These are phyloP conservation scores for Rhexocercosporidium sp. DNA, from an alignment of 2,329 filamentous ascomycete genomes.

Conservation along the genomic window DNA sequence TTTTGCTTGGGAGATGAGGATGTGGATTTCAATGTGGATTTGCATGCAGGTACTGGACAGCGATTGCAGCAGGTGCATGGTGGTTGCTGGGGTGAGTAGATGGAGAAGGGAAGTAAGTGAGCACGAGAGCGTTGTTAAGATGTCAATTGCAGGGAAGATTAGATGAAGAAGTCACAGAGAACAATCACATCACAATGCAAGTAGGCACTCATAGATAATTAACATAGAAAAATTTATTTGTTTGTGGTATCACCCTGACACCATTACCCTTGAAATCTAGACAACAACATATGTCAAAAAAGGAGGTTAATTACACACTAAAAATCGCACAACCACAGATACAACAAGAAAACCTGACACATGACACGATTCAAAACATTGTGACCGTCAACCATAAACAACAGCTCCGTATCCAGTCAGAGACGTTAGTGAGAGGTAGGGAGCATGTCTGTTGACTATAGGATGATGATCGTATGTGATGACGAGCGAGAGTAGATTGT, in stretches of 20 bases:
- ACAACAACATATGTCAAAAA: slow-evolving; percentile 9
- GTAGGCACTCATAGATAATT: background rate
- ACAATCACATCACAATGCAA: background rate
- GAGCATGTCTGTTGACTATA: background rate
- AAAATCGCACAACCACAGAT: slow-evolving; percentile 7
- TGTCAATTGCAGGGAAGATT: too few species aligned
- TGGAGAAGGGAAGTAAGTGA: too few species aligned
- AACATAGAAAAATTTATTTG: slow-evolving; percentile 13
- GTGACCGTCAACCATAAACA: background rate
- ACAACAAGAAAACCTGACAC: slow-evolving; percentile 3
- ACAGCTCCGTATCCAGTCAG: slow-evolving; percentile 4
- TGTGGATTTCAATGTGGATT: too few species aligned
- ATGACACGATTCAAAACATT: background rate
- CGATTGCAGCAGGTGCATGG: too few species aligned
- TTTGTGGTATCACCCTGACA: slow-evolving; percentile 14
- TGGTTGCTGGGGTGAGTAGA: too few species aligned
- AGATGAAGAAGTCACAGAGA: too few species aligned
- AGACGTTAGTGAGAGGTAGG: slow-evolving; percentile 2
- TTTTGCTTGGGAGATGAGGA: too few species aligned
- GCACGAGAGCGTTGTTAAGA: too few species aligned
- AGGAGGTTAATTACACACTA: slow-evolving; percentile 11
- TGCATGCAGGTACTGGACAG: too few species aligned
- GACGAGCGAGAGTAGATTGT: slow-evolving; percentile 14
- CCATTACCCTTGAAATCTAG: slow-evolving; percentile 10
- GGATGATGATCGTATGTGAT: background rate